Evolutionary conservation across 2,329 filamentous ascomycete genomes (phyloP).

Genomic region (Trichoderma atrobrunneum): DNA sequence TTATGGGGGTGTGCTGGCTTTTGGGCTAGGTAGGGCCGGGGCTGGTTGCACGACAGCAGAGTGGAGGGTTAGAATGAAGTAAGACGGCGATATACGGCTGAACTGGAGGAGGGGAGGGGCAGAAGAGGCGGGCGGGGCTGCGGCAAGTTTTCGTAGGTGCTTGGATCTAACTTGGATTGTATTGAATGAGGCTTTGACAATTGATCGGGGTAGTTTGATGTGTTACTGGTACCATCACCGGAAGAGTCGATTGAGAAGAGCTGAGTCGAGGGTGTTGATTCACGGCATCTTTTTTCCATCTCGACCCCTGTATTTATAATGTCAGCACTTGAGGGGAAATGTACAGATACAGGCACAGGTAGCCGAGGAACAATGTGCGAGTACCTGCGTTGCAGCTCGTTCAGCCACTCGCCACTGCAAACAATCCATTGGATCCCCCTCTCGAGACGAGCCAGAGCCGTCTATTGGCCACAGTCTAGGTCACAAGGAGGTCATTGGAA

Average conservation of each 20-base stretch:
- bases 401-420: not conserved
- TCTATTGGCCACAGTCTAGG: not conserved
- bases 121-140: not conserved
- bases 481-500: not conserved
- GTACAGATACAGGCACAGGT: no score
- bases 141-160: not conserved
- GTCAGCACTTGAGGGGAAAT: not conserved
- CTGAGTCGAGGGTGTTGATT: not conserved
- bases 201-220: not conserved
- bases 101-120: not conserved
- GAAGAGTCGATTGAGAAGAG: not conserved
- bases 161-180: not conserved
- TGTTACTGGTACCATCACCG: no score
- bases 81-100: not conserved
- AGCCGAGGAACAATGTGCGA: no score
- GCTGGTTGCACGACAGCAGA: not conserved
- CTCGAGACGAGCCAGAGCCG: not conserved
- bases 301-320: not conserved
- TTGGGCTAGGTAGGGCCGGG: not conserved
- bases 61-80: not conserved
- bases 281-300: not conserved
- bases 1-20: slow-evolving; percentile 13
- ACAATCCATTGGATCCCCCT: not conserved
- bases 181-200: not conserved
- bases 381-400: not conserved